Base-by-base conservation (phyloP, 148 eudicot species). In the Cornus suecica region DNA sequence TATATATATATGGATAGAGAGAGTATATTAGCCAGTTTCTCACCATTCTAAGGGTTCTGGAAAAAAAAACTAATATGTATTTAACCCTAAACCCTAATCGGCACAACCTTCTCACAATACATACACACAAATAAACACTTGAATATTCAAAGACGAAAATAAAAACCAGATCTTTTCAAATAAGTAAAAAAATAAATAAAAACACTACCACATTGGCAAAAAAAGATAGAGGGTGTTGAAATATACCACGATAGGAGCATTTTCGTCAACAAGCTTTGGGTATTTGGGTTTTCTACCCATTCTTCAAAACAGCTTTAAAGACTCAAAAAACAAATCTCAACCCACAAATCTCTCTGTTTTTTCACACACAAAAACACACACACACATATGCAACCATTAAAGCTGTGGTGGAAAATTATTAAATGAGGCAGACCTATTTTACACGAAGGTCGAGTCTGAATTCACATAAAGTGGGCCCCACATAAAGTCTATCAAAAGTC, bases 221-320 rank as follows among this genome's bases (percentile, higher is more conserved):
- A 52, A 13, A 6, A 22, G 24, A 58, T 1, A 56, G 23, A 10
- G 45, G 16, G 14, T 25, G 10, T 5, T 42, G 15, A 24, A 9
- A n/a, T 22, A 0, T 26, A 70, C 73, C 73, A 70, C 51, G 10
- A 5, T 14, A 13, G 4, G 25, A n/a, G 24, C 62, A 0, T 1
- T 58, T 22, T 1, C n/a, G 13, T 29, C 63, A 27, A 24, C 62
- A 27, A 27, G 10, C 23, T 52, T 14, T 29, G 73, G 63, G 7
- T 37, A 63, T 70, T 52, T 70, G 24, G 63, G 15, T 70, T 70
- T 70, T 2, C 62, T 51, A 8, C 24, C 73, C 73, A 70, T 70
- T 48, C 14, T 22, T 58, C 24, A n/a, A 37, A 37, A 37, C 62
- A 14, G 18, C 2, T n/a, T 58, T 8, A 58, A 18, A 58, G 8